Base-by-base conservation (phyloP, 2,329 filamentous ascomycete genomes). In the Botrytis byssoidea region DNA sequence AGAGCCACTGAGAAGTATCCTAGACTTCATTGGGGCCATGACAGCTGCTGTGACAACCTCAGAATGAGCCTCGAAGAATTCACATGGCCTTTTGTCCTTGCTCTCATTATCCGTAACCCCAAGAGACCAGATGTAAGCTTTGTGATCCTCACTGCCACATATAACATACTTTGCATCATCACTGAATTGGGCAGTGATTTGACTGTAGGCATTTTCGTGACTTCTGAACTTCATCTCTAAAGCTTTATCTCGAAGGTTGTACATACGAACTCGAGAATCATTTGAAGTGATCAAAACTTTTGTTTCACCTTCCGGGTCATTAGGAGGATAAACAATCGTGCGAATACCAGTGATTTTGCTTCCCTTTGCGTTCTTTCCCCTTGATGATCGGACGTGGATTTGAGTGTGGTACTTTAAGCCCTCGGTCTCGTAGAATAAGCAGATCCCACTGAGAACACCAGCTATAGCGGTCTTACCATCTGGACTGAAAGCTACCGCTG, bases 261-360 rank as follows among this genome's bases (percentile, higher is more conserved):
- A 99, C 48, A 98, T 86, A 51, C 96, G 90, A 25, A 98, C 89
- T 35, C 96, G 90, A 0, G 95, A 98, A 81, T 99, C 96, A 79
- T 98, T 99, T 77, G 95, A 98, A 2, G 94, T 97, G 73, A 99
- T 90, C 10, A 99, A 85, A 4, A 99, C 85, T 79, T 97, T 97
- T 69, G 93, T 87, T 71, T 95, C 92, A 4, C 78, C 79, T 71
- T 88, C 88, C 3, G 85, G 84, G 69, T 88, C 84, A 35, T 86
- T 84, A 3, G 86, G 85, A 7, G 90, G 89, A 67, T 89, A 85
- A 25, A 84, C 83, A 76, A 91, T 90, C 0, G 94, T 92, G 79
- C 95, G 91, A 71, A 99, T 97, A 10, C 94, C 95, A 0, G 96
- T 98, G 78, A 99, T 97, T 81, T 99, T 99, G 84, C 94, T 97